Base-by-base conservation (phyloP, 371 early-diverging fungal genomes). In the Coemansia sp. region DNA sequence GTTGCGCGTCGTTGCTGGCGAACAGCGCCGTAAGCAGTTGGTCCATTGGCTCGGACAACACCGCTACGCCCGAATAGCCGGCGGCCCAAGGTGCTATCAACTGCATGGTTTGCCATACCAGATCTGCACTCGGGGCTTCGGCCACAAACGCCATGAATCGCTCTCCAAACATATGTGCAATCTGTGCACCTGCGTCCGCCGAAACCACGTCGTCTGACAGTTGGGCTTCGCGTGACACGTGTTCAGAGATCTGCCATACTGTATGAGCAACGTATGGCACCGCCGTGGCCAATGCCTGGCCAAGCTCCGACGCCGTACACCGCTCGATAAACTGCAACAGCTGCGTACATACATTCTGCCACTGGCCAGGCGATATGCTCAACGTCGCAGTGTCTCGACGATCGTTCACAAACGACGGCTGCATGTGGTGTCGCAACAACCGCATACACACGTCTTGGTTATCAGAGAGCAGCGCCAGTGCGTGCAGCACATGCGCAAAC, bases 71-170 rank as follows among this genome's bases (percentile, higher is more conserved):
- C 24, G 63, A 5, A 32, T 72, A 73, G 7, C 61, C 55, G 8
- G 40, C 65, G 3, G 54, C 54, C 77, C 77, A 76, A 41, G 61
- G 58, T 5, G 58, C 51, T 15, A 69, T 58, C 59, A 72, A 76
- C 23, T 61, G 11, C 41, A 76, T 65, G 17, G 73, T 61, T 11
- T 61, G 68, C 74, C 77, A 76, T 8, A 65, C 48, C 15, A 62
- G 57, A 17, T 61, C 65, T 4, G 60, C 55, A 9, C 19, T 53
- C 15, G 29, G 44, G 13, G 51, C 13, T n/a, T 76, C 65, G 1
- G 65, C 41, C 4, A 64, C 63, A 52, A 76, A 61, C 3, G 77
- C 40, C 9, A 58, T 29, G 26, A 76, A 58, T 19, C 66, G 51
- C 52, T 68, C 69, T 11, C 64, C 58, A 36, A 76, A 67, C 7